Evolutionary conservation across 108 stramenopile genomes (phyloP), one percentile per base, ranked within the genome.

Genomic region (Skeletonema tropicum): DNA sequence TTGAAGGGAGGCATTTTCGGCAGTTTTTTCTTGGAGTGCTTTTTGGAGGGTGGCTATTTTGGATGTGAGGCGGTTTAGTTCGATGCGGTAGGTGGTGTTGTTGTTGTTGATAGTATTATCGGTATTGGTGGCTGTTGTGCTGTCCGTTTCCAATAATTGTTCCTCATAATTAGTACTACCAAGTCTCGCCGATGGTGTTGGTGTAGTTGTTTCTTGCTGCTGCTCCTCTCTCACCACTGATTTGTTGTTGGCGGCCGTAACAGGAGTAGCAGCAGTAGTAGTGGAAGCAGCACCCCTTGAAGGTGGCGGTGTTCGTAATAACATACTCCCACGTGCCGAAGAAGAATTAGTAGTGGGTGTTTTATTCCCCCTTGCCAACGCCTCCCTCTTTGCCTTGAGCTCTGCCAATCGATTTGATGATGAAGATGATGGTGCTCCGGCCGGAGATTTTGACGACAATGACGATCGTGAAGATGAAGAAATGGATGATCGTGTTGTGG

Each of bases 351-450:
- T 31, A 0, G 13, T 19, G 1, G 13, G 33, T 9, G 19, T 30
- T 12, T 35, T 15, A 49, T 6, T 42, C 9, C 15, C 36, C 36
- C 63, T 64, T 32, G 68, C 57, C 64, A 77, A 23, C 26, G 76
- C 72, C 65, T 66, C 81, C n/a, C 81, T 30, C 31, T 35, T 48
- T 5, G 81, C 81, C n/a, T 76, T 71, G 23, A 82, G 32, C 30
- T 73, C 60, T 59, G 73, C 76, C 66, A 82, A 42, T 38, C 63
- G 39, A 25, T 55, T 55, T 25, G 52, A n/a, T 55, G n/a, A 23
- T 23, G n/a, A n/a, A n/a, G 17, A 45, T 10, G 42, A n/a, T 7
- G 52, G 23, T 6, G 52, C 23, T 9, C 17, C 48, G 3, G 13
- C 13, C 17, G 52, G 21, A 55, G 52, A 25, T 55, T 25, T 55